Percentiles rank a stretch among this genome's conserved stretches.
These are phyloP conservation scores for Xylariaceae sp. DNA, from an alignment of 2,329 filamentous ascomycete species.

Conservation along the genomic window DNA sequence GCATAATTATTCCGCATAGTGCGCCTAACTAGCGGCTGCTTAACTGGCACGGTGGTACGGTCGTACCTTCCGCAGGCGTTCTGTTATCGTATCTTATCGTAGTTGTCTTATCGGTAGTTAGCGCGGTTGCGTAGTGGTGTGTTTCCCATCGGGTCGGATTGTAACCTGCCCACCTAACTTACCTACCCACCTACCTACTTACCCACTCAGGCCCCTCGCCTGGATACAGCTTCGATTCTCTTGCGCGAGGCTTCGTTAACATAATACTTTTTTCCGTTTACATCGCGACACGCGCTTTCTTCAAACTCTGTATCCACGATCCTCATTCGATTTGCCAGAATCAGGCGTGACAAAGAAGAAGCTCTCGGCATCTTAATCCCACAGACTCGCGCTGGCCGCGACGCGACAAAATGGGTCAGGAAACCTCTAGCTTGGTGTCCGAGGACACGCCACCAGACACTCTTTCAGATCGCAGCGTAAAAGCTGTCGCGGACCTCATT, in stretches of 20 bases:
- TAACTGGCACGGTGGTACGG: too few species aligned
- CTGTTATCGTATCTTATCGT: too few species aligned
- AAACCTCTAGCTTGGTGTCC: constrained; percentile 64
- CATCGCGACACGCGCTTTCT: not conserved
- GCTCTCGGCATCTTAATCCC: constrained; percentile 25
- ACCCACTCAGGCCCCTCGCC: not conserved
- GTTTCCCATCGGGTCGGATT: too few species aligned
- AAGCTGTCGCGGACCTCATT: constrained; percentile 77
- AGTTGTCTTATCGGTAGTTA: too few species aligned
- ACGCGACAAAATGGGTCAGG: constrained; percentile 73
- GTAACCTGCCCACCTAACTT: too few species aligned
- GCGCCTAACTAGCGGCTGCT: too few species aligned
- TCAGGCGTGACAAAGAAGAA: constrained; percentile 26
- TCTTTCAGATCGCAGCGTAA: constrained; percentile 63
- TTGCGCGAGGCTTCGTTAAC: not conserved
- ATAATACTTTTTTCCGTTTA: not conserved
- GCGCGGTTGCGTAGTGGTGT: too few species aligned
- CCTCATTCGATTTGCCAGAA: constrained; percentile 14
- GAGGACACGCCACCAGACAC: constrained; percentile 61
- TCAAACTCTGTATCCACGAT: not conserved
- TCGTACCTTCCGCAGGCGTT: too few species aligned
- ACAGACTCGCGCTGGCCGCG: constrained; percentile 17
- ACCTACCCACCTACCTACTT: not conserved
- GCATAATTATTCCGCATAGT: too few species aligned
- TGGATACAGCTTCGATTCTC: not conserved